Evolutionary conservation across 139 green algal species (phyloP), one percentile per base, ranked within the genome.

Genomic region (Coelastrella sp.): DNA sequence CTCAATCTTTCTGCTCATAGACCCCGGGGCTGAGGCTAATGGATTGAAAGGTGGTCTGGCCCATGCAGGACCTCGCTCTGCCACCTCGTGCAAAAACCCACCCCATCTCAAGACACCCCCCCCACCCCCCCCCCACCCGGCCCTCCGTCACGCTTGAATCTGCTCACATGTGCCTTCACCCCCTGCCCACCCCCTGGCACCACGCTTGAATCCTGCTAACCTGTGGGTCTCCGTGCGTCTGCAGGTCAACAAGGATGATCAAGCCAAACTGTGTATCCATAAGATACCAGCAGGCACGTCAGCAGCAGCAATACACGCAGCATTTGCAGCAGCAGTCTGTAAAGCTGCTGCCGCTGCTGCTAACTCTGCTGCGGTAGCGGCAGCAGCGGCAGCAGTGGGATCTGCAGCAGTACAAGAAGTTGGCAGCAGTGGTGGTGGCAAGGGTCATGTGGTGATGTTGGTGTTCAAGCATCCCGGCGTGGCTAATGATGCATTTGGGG

Each of bases 261-360:
- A 92, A 78, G 65, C 73, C 81, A 95, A 95, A 93, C 92, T 96
- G 65, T 80, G 93, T 8, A 89, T 95, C 20, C 93, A 96, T 85
- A 84, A 54, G 71, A 61, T 91, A 86, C 92, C 89, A 0, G 57
- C 65, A 7, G n/a, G 71, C 66, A 61, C 19, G 79, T 47, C 65
- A 59, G 73, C 86, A 84, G 86, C 74, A 77, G 60, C 74, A 61
- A 58, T 77, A 8, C 60, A 77, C 3, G 58, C 86, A 20, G 14
- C 73, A 13, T 73, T 84, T 57, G 16, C 56, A 57, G 73, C 73
- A 14, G 57, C 73, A 60, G 7, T 85, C 90, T 11, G 83, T 23
- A 74, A 80, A 74, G 20, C 75, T 57, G 60, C 77, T 19, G 4
- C 76, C 74, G 6, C 75, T 83, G 32, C 83, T 73, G 13, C 64